These are phyloP conservation scores for Miamiensis avidus DNA, from an alignment of 169 alveolate species.

Conservation along the genomic window DNA sequence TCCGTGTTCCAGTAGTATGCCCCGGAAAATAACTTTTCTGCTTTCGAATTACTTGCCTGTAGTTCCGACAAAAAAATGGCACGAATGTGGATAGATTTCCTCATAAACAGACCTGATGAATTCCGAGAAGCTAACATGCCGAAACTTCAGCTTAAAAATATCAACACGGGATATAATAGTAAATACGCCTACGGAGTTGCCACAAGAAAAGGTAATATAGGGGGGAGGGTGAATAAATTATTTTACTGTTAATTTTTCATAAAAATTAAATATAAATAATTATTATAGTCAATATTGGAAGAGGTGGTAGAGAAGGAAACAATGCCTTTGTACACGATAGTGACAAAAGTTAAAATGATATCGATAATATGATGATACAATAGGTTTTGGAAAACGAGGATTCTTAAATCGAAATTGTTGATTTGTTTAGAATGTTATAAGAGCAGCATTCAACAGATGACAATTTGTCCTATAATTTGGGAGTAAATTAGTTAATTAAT, in stretches of 20 bases:
- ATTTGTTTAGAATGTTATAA: too few species aligned
- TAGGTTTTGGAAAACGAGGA: not conserved
- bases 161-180: conserved; percentile 67
- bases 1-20: not conserved
- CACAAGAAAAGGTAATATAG: conserved; percentile 53
- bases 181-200: conserved; percentile 67
- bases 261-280: too few species aligned
- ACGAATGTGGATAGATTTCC: not conserved
- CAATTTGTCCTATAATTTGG: too few species aligned
- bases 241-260: too few species aligned
- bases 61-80: conserved; percentile 14
- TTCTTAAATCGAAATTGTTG: too few species aligned
- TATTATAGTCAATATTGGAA: too few species aligned
- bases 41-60: conserved; percentile 5
- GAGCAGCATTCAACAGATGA: too few species aligned
- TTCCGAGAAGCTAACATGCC: not conserved
- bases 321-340: conserved; percentile 79
- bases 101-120: not conserved
- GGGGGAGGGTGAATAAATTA: too few species aligned
- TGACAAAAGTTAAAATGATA: not conserved
- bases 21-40: conserved; percentile 21
- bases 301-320: conserved; percentile 85
- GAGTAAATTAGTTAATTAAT: too few species aligned
- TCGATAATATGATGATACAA: not conserved
- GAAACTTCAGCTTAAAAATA: conserved; percentile 24